A percentile compares a stretch with the other conserved stretches of the same genome.
Conservation (phyloP, 2,329 filamentous ascomycete genomes). For the Scytalidium sp. region DNA sequence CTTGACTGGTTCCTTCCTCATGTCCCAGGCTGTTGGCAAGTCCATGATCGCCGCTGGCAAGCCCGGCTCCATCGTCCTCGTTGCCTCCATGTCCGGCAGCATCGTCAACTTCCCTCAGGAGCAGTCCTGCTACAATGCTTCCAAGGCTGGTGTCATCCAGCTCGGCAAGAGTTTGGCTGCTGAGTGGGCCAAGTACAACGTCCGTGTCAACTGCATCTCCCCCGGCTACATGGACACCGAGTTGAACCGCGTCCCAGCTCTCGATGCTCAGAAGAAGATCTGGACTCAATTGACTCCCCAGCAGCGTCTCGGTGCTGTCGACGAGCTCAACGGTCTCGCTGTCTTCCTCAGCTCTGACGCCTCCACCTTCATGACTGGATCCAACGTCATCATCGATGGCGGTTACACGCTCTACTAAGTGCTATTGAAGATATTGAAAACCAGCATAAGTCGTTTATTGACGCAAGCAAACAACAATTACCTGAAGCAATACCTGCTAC, state of each 20-base stretch:
- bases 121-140: constrained; percentile 80
- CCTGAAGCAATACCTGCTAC: too few relatives aligned
- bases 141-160: constrained; percentile 77
- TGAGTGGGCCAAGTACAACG: constrained; percentile 79
- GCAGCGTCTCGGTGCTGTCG: constrained; percentile 67
- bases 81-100: constrained; percentile 78
- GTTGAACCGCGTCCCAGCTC: constrained; percentile 72
- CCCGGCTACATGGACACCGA: constrained; percentile 87
- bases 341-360: constrained; percentile 74
- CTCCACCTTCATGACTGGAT: constrained; percentile 73
- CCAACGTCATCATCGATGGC: constrained; percentile 69
- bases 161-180: constrained; percentile 77
- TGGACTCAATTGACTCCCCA: constrained; percentile 74
- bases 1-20: constrained; percentile 74
- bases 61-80: constrained; percentile 71
- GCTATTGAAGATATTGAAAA: constrained; percentile 20
- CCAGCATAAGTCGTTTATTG: neutral
- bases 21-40: constrained; percentile 69
- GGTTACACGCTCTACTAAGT: constrained; percentile 61
- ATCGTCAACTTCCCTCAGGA: constrained; percentile 86
- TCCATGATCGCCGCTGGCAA: constrained; percentile 71
- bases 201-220: constrained; percentile 81
- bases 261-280: constrained; percentile 79
- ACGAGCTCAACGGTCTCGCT: constrained; percentile 75
- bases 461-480: neutral